A percentile compares a stretch with the other conserved stretches of the same genome.
phyloP scores from a whole-genome alignment of 371 early-diverging fungal species.

The Circinella minor region DNA sequence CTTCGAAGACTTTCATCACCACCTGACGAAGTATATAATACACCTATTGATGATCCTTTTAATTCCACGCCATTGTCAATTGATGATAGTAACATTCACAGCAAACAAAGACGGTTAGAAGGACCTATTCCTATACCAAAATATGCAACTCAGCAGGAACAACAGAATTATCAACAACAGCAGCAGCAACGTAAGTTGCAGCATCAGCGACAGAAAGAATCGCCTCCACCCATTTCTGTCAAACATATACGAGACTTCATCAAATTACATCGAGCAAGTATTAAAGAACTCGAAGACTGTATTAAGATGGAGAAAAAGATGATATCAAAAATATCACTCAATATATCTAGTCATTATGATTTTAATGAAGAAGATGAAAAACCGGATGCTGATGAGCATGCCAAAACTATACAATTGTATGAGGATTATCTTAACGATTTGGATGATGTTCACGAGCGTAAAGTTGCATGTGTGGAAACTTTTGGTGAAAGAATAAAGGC shows the following conservation, averaged over 20 bases:
- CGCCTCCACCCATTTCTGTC: slow-evolving; percentile 3
- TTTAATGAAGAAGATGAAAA: slow-evolving; percentile 23
- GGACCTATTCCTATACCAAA: background rate
- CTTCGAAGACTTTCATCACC: slow-evolving; percentile 45
- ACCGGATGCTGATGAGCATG: slow-evolving; percentile 25
- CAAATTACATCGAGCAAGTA: slow-evolving; percentile 75
- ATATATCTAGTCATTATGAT: slow-evolving; percentile 36
- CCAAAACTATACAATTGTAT: slow-evolving; percentile 26
- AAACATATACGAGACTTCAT: slow-evolving; percentile 70
- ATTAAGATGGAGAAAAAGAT: slow-evolving; percentile 80
- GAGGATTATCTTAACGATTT: slow-evolving; percentile 59
- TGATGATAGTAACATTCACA: background rate
- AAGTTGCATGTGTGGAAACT: slow-evolving; percentile 37
- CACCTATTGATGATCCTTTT: slow-evolving; percentile 22
- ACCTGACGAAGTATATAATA: slow-evolving; percentile 32
- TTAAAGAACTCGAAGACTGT: slow-evolving; percentile 78
- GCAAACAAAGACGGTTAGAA: background rate
- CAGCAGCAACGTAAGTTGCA: background rate
- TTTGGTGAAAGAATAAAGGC: slow-evolving; percentile 34
- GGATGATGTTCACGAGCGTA: slow-evolving; percentile 56
- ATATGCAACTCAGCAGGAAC: background rate
- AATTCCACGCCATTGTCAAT: background rate
- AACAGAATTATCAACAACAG: background rate
- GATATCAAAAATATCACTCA: slow-evolving; percentile 70
- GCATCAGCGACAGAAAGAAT: background rate